Percentiles rank a stretch among this genome's conserved stretches.
These are phyloP conservation scores for Bipolaris cookei DNA, from an alignment of 2,329 filamentous ascomycete genomes.

Conservation along the genomic window DNA sequence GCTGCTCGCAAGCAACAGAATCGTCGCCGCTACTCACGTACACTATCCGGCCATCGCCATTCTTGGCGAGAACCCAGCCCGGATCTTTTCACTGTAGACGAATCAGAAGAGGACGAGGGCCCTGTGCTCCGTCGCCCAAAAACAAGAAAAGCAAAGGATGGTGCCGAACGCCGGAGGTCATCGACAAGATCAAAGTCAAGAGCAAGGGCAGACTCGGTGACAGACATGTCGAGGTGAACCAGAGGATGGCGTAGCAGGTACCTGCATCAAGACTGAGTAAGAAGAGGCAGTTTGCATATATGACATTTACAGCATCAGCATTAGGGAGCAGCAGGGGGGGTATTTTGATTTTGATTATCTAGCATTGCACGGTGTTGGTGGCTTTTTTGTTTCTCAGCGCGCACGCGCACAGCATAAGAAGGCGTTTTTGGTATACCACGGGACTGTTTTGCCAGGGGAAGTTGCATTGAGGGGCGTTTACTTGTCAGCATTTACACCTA, in stretches of 20 bases:
- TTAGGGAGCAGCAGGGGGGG: constrained; percentile 34
- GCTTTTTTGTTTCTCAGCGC: constrained; percentile 9
- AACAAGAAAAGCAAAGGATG: constrained; percentile 45
- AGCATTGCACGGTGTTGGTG: constrained; percentile 35
- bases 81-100: constrained; percentile 52
- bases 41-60: constrained; percentile 49
- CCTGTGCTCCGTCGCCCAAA: constrained; percentile 34
- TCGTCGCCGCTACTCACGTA: constrained; percentile 43
- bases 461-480: constrained; percentile 39
- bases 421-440: constrained; percentile 25
- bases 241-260: constrained; percentile 11
- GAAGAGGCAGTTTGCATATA: constrained; percentile 1
- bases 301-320: constrained; percentile 27
- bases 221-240: constrained; percentile 42
- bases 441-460: constrained; percentile 16
- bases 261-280: not conserved
- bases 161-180: constrained; percentile 45
- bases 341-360: constrained; percentile 19
- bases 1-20: constrained; percentile 38
- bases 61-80: constrained; percentile 52
- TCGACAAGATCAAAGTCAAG: constrained; percentile 37
- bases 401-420: constrained; percentile 22
- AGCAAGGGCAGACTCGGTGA: constrained; percentile 31
- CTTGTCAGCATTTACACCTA: constrained; percentile 37
- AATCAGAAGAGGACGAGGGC: constrained; percentile 48